Evolutionary conservation across 257 asterid species (phyloP).

Genomic region (Ocimum tenuiflorum): DNA sequence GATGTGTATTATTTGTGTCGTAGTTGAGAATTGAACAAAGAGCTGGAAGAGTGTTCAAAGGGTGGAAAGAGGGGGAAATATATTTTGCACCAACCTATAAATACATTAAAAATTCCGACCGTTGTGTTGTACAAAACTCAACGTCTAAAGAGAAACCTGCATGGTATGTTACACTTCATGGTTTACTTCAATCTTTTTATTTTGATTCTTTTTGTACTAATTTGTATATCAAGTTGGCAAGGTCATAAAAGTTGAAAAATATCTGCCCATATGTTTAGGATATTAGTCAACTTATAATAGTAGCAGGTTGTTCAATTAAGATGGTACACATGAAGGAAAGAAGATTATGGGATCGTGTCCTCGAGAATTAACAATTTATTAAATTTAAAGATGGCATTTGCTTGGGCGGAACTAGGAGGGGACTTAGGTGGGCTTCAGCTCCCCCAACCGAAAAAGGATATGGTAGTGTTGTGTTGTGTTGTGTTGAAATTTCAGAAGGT

Average conservation of each 20-base stretch:
- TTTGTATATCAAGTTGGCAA: too few species aligned
- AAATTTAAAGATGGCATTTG: too few species aligned
- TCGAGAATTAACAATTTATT: too few species aligned
- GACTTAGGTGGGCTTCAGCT: too few species aligned
- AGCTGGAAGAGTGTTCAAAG: conserved; percentile 73
- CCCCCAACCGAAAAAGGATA: too few species aligned
- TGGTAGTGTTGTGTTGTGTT: too few species aligned
- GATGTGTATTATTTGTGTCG: not conserved
- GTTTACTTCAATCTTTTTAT: too few species aligned
- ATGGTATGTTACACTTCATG: conserved; percentile 46
- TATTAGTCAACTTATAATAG: not conserved
- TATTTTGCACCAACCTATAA: conserved; percentile 85
- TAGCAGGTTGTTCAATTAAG: conserved; percentile 1
- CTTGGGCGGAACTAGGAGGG: too few species aligned
- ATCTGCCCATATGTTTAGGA: not conserved
- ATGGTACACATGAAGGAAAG: not conserved
- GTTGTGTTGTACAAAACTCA: conserved; percentile 45
- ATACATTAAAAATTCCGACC: conserved; percentile 52
- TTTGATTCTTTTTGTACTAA: too few species aligned
- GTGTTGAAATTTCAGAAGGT: too few species aligned
- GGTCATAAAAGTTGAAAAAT: too few species aligned
- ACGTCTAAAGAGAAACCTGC: conserved; percentile 67
- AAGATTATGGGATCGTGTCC: not conserved
- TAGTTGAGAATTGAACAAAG: conserved; percentile 66
- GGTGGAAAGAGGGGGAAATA: conserved; percentile 77